Evolutionary conservation across 352 stramenopile species (phyloP).

Genomic region (Phytophthora pini): DNA sequence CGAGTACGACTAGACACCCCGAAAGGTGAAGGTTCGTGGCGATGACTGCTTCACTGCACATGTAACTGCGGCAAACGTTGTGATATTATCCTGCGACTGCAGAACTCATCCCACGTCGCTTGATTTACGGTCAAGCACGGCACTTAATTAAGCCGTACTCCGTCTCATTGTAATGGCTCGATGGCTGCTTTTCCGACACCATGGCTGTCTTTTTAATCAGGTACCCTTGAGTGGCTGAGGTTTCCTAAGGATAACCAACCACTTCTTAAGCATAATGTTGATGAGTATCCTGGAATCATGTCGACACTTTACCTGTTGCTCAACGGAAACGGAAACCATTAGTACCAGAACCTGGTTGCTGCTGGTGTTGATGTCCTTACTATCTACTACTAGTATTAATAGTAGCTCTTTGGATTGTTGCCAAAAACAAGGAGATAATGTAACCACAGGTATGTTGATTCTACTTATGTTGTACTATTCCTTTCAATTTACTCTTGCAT

Average conservation of each 20-base stretch:
- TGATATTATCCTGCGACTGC: conserved; percentile 12
- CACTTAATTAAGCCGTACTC: not conserved
- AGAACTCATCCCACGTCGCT: conserved; percentile 1
- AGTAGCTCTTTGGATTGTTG: too few relatives aligned
- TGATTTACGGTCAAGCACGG: conserved; percentile 12
- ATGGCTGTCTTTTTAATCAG: not conserved
- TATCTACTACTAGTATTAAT: too few relatives aligned
- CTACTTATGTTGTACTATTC: conserved; percentile 19
- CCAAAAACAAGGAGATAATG: not conserved
- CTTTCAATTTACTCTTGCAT: conserved; percentile 34
- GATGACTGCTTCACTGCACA: not conserved
- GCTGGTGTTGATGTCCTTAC: too few relatives aligned
- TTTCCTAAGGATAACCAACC: not conserved
- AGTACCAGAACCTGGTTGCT: too few relatives aligned
- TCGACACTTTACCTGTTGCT: too few relatives aligned
- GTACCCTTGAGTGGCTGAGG: conserved; percentile 1
- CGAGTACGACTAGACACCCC: conserved; percentile 15
- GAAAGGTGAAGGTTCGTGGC: conserved; percentile 1
- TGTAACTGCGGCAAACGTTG: conserved; percentile 4
- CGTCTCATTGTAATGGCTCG: not conserved
- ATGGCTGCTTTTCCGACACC: not conserved
- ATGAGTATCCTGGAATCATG: too few relatives aligned
- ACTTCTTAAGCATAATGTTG: too few relatives aligned
- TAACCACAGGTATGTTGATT: conserved; percentile 15
- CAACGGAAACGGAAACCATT: too few relatives aligned